Conservation (phyloP, 2,329 filamentous ascomycete genomes). For the Fusarium camptoceras region DNA sequence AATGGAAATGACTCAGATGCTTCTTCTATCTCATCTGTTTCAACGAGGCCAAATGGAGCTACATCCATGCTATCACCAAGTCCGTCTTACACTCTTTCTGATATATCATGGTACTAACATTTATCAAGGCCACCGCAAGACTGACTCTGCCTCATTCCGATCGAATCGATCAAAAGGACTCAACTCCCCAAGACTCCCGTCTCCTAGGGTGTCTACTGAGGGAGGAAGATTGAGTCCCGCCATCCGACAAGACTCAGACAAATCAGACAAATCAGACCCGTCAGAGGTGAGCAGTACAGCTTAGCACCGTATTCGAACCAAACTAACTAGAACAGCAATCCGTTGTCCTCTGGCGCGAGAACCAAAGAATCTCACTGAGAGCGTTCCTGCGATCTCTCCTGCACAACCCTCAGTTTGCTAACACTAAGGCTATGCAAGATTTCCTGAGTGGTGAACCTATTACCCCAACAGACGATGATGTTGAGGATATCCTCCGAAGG, state of each 20-base stretch:
- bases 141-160: slow-evolving; percentile 48
- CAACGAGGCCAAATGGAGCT: slow-evolving; percentile 64
- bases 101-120: slow-evolving; percentile 14
- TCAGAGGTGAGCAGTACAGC: slow-evolving; percentile 41
- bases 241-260: slow-evolving; percentile 37
- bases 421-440: slow-evolving; percentile 84
- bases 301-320: no score
- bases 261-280: slow-evolving; percentile 41
- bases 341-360: slow-evolving; percentile 82
- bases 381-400: slow-evolving; percentile 90
- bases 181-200: slow-evolving; percentile 45
- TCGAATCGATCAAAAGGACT: slow-evolving; percentile 49
- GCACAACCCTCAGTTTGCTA: slow-evolving; percentile 84
- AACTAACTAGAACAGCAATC: slow-evolving; percentile 54
- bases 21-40: slow-evolving; percentile 84
- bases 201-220: slow-evolving; percentile 51
- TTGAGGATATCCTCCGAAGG: slow-evolving; percentile 81
- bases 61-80: slow-evolving; percentile 49
- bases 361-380: slow-evolving; percentile 88
- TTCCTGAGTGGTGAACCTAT: slow-evolving; percentile 83
- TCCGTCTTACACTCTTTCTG: neutral
- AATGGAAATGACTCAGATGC: slow-evolving; percentile 77
- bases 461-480: slow-evolving; percentile 82
- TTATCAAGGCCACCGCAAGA: slow-evolving; percentile 42
- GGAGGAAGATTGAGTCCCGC: slow-evolving; percentile 48